A percentile compares a stretch with the other conserved stretches of the same genome.
phyloP scores from a whole-genome alignment of 345 rosid genomes.

The Sisymbrium altissimum region DNA sequence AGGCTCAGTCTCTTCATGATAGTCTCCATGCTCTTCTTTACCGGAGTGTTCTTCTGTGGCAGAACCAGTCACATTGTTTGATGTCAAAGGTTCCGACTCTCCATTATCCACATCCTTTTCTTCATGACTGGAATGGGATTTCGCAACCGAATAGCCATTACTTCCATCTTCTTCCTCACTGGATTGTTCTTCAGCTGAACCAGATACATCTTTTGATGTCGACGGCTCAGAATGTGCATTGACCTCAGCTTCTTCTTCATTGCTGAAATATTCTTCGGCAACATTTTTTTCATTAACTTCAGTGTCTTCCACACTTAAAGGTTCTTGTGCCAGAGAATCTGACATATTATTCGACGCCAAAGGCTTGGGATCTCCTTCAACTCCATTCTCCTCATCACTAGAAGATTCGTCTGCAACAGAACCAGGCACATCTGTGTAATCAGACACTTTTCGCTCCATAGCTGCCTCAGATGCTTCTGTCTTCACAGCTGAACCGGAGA shows the following conservation, averaged over 20 bases:
- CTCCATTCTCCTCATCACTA: conserved; percentile 33
- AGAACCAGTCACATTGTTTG: conserved; percentile 16
- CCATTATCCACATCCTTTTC: conserved; percentile 8
- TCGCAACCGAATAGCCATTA: conserved; percentile 11
- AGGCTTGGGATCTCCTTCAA: conserved; percentile 36
- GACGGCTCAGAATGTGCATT: conserved; percentile 7
- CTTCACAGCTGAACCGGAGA: conserved; percentile 9
- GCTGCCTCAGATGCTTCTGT: conserved; percentile 14
- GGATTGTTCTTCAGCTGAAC: conserved; percentile 19
- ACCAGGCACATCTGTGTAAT: conserved; percentile 30
- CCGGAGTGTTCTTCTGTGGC: conserved; percentile 12
- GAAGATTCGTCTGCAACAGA: conserved; percentile 35
- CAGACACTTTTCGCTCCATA: conserved; percentile 13
- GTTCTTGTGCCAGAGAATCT: conserved; percentile 32
- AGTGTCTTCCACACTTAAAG: conserved; percentile 20
- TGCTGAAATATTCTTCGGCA: conserved; percentile 35
- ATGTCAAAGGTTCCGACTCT: conserved; percentile 19
- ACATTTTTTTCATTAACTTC: conserved; percentile 18
- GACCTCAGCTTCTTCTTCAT: conserved; percentile 24
- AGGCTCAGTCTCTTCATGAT: conserved; percentile 12
- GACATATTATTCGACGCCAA: conserved; percentile 26
- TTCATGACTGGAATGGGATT: conserved; percentile 20
- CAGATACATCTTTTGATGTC: conserved; percentile 4
- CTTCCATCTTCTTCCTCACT: conserved; percentile 26
- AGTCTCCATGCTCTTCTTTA: conserved; percentile 15